Evolutionary conservation across 1,284 basidiomycete genomes (phyloP).

Genomic region (Cystobasidiaceae sp.): DNA sequence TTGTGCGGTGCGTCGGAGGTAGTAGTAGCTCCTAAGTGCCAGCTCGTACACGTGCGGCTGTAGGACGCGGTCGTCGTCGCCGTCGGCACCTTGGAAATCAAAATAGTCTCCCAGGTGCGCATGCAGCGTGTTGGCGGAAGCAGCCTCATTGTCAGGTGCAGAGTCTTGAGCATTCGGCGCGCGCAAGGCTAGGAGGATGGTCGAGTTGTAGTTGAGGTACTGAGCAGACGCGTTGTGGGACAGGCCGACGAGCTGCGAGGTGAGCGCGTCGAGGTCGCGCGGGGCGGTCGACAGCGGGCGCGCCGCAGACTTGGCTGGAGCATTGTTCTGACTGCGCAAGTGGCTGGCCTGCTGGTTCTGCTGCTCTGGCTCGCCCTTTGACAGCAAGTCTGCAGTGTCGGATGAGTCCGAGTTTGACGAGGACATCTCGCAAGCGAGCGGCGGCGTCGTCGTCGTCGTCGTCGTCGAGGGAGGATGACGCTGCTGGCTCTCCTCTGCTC

Average conservation of each 20-base stretch:
- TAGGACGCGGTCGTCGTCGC: conserved; percentile 47
- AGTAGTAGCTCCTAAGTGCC: conserved; percentile 87
- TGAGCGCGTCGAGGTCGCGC: conserved; percentile 29
- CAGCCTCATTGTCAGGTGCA: background rate
- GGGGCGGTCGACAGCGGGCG: background rate
- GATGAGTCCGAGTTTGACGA: conserved; percentile 17
- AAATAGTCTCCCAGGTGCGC: conserved; percentile 23
- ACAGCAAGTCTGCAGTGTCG: conserved; percentile 12
- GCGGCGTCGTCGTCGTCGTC: no score
- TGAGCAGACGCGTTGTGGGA: background rate
- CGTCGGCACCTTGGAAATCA: conserved; percentile 32
- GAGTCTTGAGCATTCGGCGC: conserved; percentile 7
- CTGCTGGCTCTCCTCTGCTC: no score
- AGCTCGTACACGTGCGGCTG: conserved; percentile 83
- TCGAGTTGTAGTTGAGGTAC: conserved; percentile 23
- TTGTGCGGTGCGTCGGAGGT: conserved; percentile 88
- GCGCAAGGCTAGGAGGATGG: conserved; percentile 9
- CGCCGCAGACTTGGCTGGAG: no score
- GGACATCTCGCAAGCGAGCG: background rate
- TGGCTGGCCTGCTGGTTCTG: background rate
- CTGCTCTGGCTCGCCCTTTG: background rate
- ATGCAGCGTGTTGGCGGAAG: background rate
- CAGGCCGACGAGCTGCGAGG: conserved; percentile 17
- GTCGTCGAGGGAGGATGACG: no score
- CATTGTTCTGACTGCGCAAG: background rate